Conservation (phyloP, 2,329 filamentous ascomycete genomes). For the Zasmidium cellare region DNA sequence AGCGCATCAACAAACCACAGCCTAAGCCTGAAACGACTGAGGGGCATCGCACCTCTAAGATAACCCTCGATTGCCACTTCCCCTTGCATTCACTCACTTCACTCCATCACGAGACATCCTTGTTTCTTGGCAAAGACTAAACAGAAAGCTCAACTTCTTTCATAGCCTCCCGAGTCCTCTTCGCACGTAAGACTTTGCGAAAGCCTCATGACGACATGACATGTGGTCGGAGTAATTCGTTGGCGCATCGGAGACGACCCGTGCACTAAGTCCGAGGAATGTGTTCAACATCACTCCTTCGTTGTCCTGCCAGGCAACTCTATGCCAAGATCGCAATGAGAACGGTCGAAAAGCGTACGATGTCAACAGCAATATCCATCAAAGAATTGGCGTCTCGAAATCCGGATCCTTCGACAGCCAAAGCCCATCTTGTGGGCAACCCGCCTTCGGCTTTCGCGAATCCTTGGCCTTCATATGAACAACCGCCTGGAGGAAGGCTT, state of each 20-base stretch:
- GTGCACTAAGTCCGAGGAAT: neutral
- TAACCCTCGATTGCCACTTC: neutral
- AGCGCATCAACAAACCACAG: no score
- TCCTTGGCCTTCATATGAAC: slow-evolving; percentile 48
- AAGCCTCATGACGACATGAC: neutral
- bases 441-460: slow-evolving; percentile 50
- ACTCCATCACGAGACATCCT: neutral
- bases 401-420: slow-evolving; percentile 18
- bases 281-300: neutral
- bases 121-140: neutral
- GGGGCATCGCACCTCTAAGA: neutral
- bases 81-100: neutral
- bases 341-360: neutral
- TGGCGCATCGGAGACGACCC: neutral
- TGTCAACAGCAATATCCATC: slow-evolving; percentile 9
- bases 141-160: no score
- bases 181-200: neutral
- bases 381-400: slow-evolving; percentile 8
- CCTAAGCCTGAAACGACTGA: no score
- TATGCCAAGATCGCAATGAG: neutral
- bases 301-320: no score
- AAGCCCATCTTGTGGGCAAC: slow-evolving; percentile 43
- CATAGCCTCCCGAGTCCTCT: neutral
- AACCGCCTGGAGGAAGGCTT: slow-evolving; percentile 23
- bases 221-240: neutral